Percentiles rank a stretch among this genome's conserved stretches.
Evolutionary conservation across 345 rosid genomes (phyloP).

Genomic region (Euclidium syriacum): DNA sequence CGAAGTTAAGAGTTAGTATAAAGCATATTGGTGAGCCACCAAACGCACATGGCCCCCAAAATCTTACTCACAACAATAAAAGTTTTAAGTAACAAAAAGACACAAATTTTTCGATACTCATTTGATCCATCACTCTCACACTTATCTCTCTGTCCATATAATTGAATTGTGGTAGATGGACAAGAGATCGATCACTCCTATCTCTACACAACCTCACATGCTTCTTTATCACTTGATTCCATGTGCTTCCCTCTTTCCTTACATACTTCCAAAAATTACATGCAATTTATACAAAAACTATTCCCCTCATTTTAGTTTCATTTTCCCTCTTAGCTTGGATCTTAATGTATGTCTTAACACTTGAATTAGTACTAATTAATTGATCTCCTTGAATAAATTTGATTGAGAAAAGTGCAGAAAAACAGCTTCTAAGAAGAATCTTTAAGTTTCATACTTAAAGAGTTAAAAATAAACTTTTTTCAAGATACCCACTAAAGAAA

Average conservation of each 20-base stretch:
- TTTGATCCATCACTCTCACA: conserved; percentile 28
- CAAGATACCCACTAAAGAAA: conserved; percentile 16
- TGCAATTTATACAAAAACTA: neutral
- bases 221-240: conserved; percentile 30
- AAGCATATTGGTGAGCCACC: conserved; percentile 9
- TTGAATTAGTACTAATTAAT: no score
- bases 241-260: conserved; percentile 19
- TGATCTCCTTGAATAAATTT: neutral
- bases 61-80: conserved; percentile 20
- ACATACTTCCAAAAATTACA: conserved; percentile 24
- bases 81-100: conserved; percentile 11
- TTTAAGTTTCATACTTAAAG: conserved; percentile 4
- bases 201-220: conserved; percentile 34
- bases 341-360: conserved; percentile 14
- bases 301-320: neutral
- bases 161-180: conserved; percentile 31
- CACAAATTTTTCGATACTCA: conserved; percentile 18
- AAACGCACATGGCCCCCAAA: conserved; percentile 25
- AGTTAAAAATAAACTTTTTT: conserved; percentile 6
- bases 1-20: conserved; percentile 13
- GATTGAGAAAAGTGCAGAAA: conserved; percentile 3
- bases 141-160: conserved; percentile 24
- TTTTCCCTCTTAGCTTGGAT: conserved; percentile 15
- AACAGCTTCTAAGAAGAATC: conserved; percentile 34
- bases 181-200: conserved; percentile 25